phyloP scores from a whole-genome alignment of 495 filamentous ascomycete genomes.

The Pyrenula massariospora region DNA sequence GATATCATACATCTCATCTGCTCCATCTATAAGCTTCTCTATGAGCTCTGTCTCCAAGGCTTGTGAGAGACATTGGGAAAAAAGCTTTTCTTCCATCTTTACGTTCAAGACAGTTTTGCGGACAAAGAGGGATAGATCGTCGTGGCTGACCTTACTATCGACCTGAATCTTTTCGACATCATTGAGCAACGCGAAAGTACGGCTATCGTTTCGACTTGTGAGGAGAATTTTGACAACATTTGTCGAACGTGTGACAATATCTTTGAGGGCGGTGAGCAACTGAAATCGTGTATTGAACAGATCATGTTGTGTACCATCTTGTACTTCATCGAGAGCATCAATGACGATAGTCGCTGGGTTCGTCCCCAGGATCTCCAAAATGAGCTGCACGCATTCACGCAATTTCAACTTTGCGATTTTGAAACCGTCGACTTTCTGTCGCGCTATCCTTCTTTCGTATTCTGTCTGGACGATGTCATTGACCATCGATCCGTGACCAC shows the following conservation, averaged over 20 bases:
- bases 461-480: neutral
- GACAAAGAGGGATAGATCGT: conserved; percentile 14
- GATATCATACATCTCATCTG: conserved; percentile 9
- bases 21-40: conserved; percentile 4
- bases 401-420: neutral
- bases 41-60: conserved; percentile 9
- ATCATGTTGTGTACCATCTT: conserved; percentile 3
- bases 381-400: neutral
- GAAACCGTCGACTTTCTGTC: neutral
- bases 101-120: conserved; percentile 7
- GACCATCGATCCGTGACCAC: neutral
- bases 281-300: conserved; percentile 9
- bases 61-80: conserved; percentile 17
- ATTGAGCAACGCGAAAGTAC: conserved; percentile 13
- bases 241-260: conserved; percentile 11
- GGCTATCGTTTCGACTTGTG: conserved; percentile 20
- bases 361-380: neutral
- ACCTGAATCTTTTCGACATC: conserved; percentile 15
- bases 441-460: neutral
- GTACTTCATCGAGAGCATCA: conserved; percentile 35
- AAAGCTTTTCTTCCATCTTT: conserved; percentile 4
- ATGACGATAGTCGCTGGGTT: conserved; percentile 22
- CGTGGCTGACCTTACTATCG: conserved; percentile 8
- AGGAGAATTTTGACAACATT: conserved; percentile 25
- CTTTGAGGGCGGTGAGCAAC: conserved; percentile 19